phyloP scores from a whole-genome alignment of 129 eudicot genomes.

The Centrapalus pauciflorus region DNA sequence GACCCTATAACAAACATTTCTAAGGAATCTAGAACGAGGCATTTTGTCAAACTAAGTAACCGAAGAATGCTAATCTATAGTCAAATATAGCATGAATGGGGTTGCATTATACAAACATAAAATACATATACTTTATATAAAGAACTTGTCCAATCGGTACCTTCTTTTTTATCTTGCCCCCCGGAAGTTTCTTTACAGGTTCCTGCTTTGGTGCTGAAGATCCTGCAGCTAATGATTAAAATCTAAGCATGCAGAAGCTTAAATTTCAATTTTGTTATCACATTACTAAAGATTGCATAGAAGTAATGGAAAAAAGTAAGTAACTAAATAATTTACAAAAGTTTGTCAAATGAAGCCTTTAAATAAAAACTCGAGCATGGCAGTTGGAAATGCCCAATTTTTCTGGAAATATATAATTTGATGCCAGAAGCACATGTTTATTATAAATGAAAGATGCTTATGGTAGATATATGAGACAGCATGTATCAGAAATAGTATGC shows the following conservation, averaged over 20 bases:
- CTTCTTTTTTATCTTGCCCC: slow-evolving; percentile 88
- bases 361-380: too few species aligned
- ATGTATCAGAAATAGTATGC: too few species aligned
- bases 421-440: too few species aligned
- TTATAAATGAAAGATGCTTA: too few species aligned
- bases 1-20: not conserved
- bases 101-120: not conserved
- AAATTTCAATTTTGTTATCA: too few species aligned
- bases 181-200: slow-evolving; percentile 81
- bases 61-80: not conserved
- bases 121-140: not conserved
- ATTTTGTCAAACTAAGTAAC: not conserved
- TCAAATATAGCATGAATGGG: not conserved
- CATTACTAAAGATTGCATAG: too few species aligned
- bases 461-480: too few species aligned
- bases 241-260: not conserved
- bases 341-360: too few species aligned
- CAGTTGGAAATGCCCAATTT: too few species aligned
- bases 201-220: slow-evolving; percentile 70
- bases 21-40: not conserved
- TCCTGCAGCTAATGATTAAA: slow-evolving; percentile 34
- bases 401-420: too few species aligned
- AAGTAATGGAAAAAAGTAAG: too few species aligned
- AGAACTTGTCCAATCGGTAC: slow-evolving; percentile 25
- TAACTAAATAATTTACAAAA: too few species aligned